Evolutionary conservation across 2,329 filamentous ascomycete genomes (phyloP), one percentile per base, ranked within the genome.

Genomic region (Scedosporium boydii): DNA sequence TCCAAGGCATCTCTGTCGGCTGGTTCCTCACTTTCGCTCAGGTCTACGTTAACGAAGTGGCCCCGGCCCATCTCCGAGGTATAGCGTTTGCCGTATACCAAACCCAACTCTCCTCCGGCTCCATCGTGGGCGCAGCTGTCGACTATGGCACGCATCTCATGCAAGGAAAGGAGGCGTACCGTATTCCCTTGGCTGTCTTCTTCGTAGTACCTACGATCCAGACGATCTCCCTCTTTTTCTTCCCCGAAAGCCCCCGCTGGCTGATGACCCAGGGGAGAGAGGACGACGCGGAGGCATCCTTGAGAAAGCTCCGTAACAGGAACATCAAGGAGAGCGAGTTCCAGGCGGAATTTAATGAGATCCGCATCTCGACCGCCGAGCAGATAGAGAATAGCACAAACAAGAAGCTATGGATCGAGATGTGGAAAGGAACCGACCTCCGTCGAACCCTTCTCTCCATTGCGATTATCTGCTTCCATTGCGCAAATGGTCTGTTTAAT

Each of bases 191-290:
- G 5, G 70, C 70, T 1, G 51, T 74, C 26, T 72, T 73, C 60
- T 74, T 71, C 63, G 65, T 66, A 14, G 70, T 71, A 23, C 68
- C 73, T 6, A 68, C 71, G 1, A 64, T 74, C n/a, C 70, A 72
- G 61, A 67, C 69, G 1, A 62, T 71, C 3, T 68, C 70, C 3
- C 65, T 75, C 21, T 68, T 70, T 53, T 73, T 72, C 64, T 71
- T 76, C 27, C 75, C 74, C 0, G 74, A 76, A 62, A 74, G 71
- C 34, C 75, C 74, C 0, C 69, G 74, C 12, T 76, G 74, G 74
- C 70, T 76, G 14, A 72, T 73, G 65, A 71, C 72, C 6, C 70
- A 74, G 53, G 72, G 71, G n/a, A 69, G 66, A 1, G 69, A 73
- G 18, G 68, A 70, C 1, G 70, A 70, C 6, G 72, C 74, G 2